Evolutionary conservation across 768 basidiomycete genomes (phyloP), one percentile per base, ranked within the genome.

Genomic region (Mycena leptocephala): DNA sequence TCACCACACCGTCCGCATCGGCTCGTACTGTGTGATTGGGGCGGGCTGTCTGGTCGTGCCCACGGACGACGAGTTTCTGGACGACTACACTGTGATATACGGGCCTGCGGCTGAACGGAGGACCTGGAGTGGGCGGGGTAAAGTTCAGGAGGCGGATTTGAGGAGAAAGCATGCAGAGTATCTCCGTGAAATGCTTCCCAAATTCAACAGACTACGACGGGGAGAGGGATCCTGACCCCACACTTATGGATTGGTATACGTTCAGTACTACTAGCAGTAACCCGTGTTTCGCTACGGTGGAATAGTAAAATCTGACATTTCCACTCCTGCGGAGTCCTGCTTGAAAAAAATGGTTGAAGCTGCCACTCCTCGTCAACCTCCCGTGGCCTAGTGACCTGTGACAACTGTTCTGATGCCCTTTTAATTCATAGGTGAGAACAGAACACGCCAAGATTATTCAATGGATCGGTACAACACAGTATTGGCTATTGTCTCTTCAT

Each of bases 121-220:
- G 62, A 90, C 84, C 9, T 98, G 97, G 96, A 96, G 95, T 77
- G 96, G 96, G 20, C 89, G 94, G 75, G 96, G 96, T 10, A 92
- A 93, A 78, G 88, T 93, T 0, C 96, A 97, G 80, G 97, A 97
- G 80, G 89, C 90, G 32, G 96, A 96, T 80, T 83, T 99, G 74
- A 89, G 96, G 67, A 87, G 90, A 56, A 99, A 99, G 82, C 97
- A 99, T 80, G 92, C 93, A 5, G 97, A 98, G 80, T 99, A 99
- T 83, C 88, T 99, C 65, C 88, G 93, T 53, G 98, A 99, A 83
- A 97, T 97, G 93, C 80, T 97, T 55, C 95, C 95, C 56, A 96
- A 97, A 85, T 97, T 97, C 81, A 96, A 97, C 83, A 86, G 95
- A 63, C 81, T 96, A 71, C 85, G 94, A 70, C 86, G 92, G 64